Conservation (phyloP, 495 filamentous ascomycete genomes). For the Neurospora sp. region DNA sequence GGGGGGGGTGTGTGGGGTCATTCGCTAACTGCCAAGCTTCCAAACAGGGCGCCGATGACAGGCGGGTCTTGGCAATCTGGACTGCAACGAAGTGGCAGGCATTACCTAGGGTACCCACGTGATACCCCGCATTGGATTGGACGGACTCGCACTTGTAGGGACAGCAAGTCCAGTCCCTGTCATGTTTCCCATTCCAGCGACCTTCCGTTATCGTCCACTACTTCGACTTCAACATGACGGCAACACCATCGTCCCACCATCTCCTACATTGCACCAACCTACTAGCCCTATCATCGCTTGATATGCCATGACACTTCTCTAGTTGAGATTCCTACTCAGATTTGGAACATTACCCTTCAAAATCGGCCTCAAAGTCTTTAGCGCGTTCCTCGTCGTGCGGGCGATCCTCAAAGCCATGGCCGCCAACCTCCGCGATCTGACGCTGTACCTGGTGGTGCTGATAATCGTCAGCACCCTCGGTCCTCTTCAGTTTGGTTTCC, state of each 20-base stretch:
- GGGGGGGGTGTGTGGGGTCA: not conserved
- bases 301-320: not conserved
- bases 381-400: not conserved
- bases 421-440: constrained; percentile 34
- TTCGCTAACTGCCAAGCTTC: not conserved
- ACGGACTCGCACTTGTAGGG: not conserved
- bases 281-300: not conserved
- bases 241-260: not conserved
- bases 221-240: not conserved
- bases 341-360: not conserved
- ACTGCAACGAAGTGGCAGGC: not conserved
- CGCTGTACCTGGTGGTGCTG: constrained; percentile 55
- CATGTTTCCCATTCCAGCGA: not conserved
- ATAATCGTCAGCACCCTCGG: constrained; percentile 60
- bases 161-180: not conserved
- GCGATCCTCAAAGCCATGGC: constrained; percentile 18
- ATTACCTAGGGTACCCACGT: constrained; percentile 17
- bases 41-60: constrained; percentile 1
- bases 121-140: constrained; percentile 24
- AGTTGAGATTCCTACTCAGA: not conserved
- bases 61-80: constrained; percentile 1
- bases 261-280: not conserved
- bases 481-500: constrained; percentile 88
- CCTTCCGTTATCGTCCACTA: not conserved
- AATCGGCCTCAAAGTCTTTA: not conserved